These are phyloP conservation scores for Naganishia sp. DNA, from an alignment of 1,284 basidiomycete species.

Conservation along the genomic window DNA sequence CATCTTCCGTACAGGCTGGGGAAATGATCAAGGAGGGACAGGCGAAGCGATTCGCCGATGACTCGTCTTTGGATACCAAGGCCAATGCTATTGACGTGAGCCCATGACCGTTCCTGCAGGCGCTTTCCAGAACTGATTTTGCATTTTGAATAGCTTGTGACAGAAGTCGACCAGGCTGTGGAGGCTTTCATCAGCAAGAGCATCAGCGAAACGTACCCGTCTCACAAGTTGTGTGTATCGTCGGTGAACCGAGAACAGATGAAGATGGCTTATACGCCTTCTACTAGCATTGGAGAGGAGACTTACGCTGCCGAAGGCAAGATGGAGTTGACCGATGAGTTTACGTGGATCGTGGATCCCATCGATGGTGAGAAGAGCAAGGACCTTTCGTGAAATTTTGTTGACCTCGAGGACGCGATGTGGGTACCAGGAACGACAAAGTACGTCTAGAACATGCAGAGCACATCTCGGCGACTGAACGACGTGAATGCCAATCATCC, in stretches of 20 bases:
- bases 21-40: conserved; percentile 34
- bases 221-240: conserved; percentile 65
- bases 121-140: background rate
- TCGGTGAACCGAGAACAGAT: too few relatives aligned
- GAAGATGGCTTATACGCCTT: background rate
- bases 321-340: conserved; percentile 70
- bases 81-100: conserved; percentile 24
- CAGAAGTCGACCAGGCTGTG: conserved; percentile 88
- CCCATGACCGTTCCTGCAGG: background rate
- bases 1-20: conserved; percentile 11
- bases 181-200: conserved; percentile 79
- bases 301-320: conserved; percentile 65
- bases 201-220: conserved; percentile 69
- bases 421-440: conserved; percentile 49
- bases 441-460: conserved; percentile 29
- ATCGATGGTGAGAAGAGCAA: conserved; percentile 46
- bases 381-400: background rate
- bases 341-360: conserved; percentile 52
- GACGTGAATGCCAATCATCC: background rate
- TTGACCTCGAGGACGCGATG: too few relatives aligned
- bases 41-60: conserved; percentile 20
- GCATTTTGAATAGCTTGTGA: conserved; percentile 64
- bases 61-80: conserved; percentile 22
- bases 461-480: background rate
- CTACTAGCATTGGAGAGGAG: conserved; percentile 74